Base-by-base conservation (phyloP, 2,329 filamentous ascomycete species). In the Curvularia eragrostidis region DNA sequence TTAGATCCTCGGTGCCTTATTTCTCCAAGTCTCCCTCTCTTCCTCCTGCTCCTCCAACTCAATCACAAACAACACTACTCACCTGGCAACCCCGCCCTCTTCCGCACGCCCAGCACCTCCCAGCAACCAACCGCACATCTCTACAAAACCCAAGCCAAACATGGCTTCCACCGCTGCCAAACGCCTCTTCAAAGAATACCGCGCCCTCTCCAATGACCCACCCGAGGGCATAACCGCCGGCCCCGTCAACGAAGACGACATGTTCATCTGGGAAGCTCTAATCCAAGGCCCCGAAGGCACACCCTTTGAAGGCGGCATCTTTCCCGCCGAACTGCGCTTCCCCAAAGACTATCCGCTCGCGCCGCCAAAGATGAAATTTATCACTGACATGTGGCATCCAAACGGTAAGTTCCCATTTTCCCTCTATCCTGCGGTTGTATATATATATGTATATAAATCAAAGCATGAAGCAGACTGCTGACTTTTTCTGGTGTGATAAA, bases 181-280 rank as follows among this genome's bases (percentile, higher is more conserved):
- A 68, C 93, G 95, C 41, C 90, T 99, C 68, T 93, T 98, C 76
- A 91, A 94, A 80, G 95, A 99, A 83, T 99, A 99, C 84, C 91
- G 91, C 74, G 88, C 91, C 63, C 89, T 99, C 62, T 95, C 93
- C 63, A 94, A 92, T 73, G 95, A 96, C 79, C 92, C 94, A 0
- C 94, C 94, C n/a, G 94, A 98, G 61, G 95, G 95, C 77, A 98
- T 99, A 80, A 96, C 91, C 58, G 95, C 95, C 15, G 95, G 95
- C 19, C 95, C 95, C 32, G 83, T 97, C 60, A 90, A 86, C 64
- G 95, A 99, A 82, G 95, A 98, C 77, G 93, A 99, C 81, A 88
- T 98, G 74, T 91, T 97, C 70, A 83, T 91, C 72, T 99, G 95
- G 95, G 95, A 99, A 81, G 95, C 93, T 8, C 82, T 98, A 62